Base-by-base conservation (phyloP, 352 stramenopile genomes). In the Phytophthora cryptogea region DNA sequence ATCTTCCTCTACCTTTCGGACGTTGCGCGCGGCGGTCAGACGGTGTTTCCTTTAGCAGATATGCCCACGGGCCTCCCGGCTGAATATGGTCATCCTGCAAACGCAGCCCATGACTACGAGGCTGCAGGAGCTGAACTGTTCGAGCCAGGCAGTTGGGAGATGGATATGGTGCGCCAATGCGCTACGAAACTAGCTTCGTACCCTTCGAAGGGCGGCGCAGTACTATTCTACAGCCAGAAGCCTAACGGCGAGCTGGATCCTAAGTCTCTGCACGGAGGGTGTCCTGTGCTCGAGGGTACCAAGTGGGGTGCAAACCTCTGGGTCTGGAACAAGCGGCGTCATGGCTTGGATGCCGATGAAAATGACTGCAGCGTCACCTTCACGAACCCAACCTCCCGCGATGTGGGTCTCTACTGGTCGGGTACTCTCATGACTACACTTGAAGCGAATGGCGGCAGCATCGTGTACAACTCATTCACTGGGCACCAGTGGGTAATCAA, bases 181-280 rank as follows among this genome's bases (percentile, higher is more conserved):
- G 80, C 78, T 6, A 89, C 78, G 33, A 89, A 90, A 60, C 68
- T 94, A 35, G 83, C 83, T 11, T 78, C 78, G 50, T 92, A 92
- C 64, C 85, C 85, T 9, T 78, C 69, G 50, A 95, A 95, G 58
- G 93, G 90, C 26, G 88, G 97, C 49, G 95, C 97, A 2, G 78
- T 99, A n/a, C 71, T 99, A 6, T 99, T 99, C 79, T 99, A 99
- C 84, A 98, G 80, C 53, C 96, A 99, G 60, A 87, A 97, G 50
- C 91, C 96, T 1, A 97, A 99, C 78, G 97, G 85, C 11, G 77
- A 86, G 53, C 68, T 91, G 5, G 96, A 99, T 70, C 70, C 79
- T 4, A 83, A 79, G 80, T 85, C 78, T 27, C 52, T 96, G 59
- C 68, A 99, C 63, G 96, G 92, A 27, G 96, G 88, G n/a, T 99